These are phyloP conservation scores for Oryza punctata DNA, from an alignment of 176 grass and related monocot species.

Conservation along the genomic window DNA sequence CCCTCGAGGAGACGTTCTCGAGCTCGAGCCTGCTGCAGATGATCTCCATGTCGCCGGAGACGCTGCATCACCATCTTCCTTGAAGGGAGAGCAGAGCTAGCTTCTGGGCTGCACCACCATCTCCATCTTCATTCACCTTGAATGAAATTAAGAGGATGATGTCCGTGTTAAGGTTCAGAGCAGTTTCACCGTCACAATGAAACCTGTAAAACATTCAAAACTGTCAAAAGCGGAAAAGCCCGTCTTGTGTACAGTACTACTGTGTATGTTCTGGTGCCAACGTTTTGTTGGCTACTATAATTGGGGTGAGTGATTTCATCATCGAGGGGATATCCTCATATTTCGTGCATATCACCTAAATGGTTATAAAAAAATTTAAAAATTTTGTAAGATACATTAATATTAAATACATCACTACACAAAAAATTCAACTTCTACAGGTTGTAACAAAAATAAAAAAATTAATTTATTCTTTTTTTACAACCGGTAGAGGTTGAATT, in stretches of 20 bases:
- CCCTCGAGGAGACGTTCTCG: conserved; percentile 79
- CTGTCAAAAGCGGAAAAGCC: not conserved
- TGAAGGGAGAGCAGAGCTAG: not conserved
- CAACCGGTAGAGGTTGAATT: no score
- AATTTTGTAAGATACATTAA: no score
- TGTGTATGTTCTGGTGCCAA: conserved; percentile 20
- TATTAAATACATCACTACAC: no score
- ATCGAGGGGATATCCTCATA: no score
- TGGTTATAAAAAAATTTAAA: no score
- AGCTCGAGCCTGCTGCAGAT: conserved; percentile 95
- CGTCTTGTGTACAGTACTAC: not conserved
- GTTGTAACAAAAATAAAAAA: no score
- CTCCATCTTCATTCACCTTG: not conserved
- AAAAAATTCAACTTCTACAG: no score
- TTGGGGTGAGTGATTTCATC: no score
- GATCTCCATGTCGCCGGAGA: conserved; percentile 97
- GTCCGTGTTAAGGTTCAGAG: conserved; percentile 16
- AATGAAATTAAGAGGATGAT: not conserved
- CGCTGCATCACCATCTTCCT: conserved; percentile 47
- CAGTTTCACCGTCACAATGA: not conserved
- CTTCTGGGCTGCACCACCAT: no score
- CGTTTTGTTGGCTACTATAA: conserved; percentile 14
- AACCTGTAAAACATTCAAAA: not conserved
- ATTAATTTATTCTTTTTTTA: no score
- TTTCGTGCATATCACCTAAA: no score